Base-by-base conservation (phyloP, 2,329 filamentous ascomycete species). In the Emergomyces africanus region DNA sequence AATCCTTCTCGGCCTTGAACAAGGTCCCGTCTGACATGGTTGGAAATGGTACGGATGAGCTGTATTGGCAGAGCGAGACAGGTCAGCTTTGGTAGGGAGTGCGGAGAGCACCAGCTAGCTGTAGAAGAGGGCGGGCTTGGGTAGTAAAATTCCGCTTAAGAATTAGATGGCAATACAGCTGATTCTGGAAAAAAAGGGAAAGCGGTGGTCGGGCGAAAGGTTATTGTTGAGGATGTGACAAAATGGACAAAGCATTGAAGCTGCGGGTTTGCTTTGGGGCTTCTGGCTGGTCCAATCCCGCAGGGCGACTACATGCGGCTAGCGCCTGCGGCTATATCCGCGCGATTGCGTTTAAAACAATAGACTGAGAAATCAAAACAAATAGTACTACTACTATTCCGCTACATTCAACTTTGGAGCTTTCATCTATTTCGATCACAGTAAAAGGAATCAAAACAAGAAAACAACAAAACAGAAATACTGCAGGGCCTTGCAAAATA, bases 1-100 rank as follows among this genome's bases (percentile, higher is more conserved):
- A 96, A 85, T 99, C 94, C 87, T 95, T 96, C 81, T 99, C 94
- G 71, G 92, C 89, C 83, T 95, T 95, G 75, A 94, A 73, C 67
- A 85, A 77, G 70, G 82, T 77, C 75, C 84, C 84, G 77, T 90
- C 88, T 70, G 90, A 88, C 90, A 95, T 95, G 72, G 66, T 81
- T 74, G 69, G 68, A 68, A 67, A 12, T 14, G 49, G 25, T 20
- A 30, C 33, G 18, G 10, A 55, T 25, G 18, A 42, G 39, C n/a
- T n/a, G 54, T 14, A 35, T 5, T 35, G 8, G 30, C 20, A 10
- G 20, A 42, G n/a, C 15, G 50, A 37, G 33, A 35, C 30, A 1
- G 33, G 33, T 6, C n/a, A 35, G 50, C 30, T 54, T 39, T 41
- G 8, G 39, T 25, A 33, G 15, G 14, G 23, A 23, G 23, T 30